Base-by-base conservation (phyloP, 805 yeast species). In the Wickerhamiella musiphila region DNA sequence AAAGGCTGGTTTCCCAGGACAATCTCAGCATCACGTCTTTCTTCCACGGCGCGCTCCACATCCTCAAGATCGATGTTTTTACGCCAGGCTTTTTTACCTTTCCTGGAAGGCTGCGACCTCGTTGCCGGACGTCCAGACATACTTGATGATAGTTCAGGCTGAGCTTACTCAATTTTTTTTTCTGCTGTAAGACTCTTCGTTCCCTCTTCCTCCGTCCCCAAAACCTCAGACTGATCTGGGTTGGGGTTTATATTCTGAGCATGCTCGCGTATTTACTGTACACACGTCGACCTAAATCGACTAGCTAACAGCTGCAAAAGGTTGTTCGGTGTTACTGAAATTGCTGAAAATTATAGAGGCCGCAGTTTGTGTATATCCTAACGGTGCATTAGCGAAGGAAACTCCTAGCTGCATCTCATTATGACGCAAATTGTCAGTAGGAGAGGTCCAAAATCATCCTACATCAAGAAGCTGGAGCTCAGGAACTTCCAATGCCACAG, bases 31-130 rank as follows among this genome's bases (percentile, higher is more conserved):
- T 81, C 92, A 36, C 82, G 63, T 32, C 63, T 63, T 27, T 67
- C 71, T 43, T 75, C 86, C 24, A 86, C 57, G 9, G 76, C 77
- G 20, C 57, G 53, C 47, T 78, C 82, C 30, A 90, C 61, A 41
- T 82, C 94, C 16, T 70, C 72, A 13, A 90, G 58, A 52, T 90
- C 93, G 36, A 90, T 78, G 54, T 90, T 81, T 56, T 82, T 82
- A 52, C 93, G 70, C 92, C 95, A 81, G 4, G 93, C 73, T 51
- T 68, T 75, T 65, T 79, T 86, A 27, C 94, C 93, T 60, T 90
- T 90, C 48, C 96, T 67, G 6, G 94, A 82, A 4, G 77, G 49
- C 56, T 84, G 94, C 27, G 58, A 58, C 43, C 62, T 65, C 43
- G 66, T 72, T 15, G 68, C 52, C 10, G 84, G 49, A 12, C 47